Evolutionary conservation across 2,329 filamentous ascomycete species (phyloP), one percentile per base, ranked within the genome.

Genomic region (Ophiostoma sp.): DNA sequence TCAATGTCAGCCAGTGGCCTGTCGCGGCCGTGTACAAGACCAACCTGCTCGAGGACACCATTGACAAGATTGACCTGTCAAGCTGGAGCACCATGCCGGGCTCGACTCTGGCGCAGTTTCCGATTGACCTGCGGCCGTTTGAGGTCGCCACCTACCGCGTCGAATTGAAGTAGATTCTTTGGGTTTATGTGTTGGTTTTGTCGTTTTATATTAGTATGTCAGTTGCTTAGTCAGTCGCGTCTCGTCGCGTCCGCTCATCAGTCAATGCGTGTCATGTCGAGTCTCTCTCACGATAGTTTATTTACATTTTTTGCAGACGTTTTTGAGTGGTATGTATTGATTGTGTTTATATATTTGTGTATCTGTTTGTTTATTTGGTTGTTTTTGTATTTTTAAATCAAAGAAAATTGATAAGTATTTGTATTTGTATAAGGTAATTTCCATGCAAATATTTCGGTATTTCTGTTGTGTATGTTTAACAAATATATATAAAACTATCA

Each of bases 1-100:
- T 74, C 20, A 31, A 52, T 11, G 36, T 73, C 1, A 80, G 83
- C 64, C 90, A 80, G 10, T 86, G 94, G 78, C 82, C 88, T 35
- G 87, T 97, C 36, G 90, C 89, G 82, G 89, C 87, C 75, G 93
- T 91, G 41, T 90, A 85, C 80, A 97, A 93, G 84, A 89, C 89
- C 60, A 98, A 97, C 80, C 79, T 96, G 72, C 81, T 99, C 41
- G 95, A 99, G 78, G 95, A 99, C 78, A 91, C 96, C 75, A 79
- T 89, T 70, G 89, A 92, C 73, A 87, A 89, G 76, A 75, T 93
- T 71, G 78, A 84, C 69, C 72, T 89, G 62, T 6, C 44, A 17
- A 83, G 81, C 73, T 76, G 80, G 48, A 83, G 13, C 15, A 44
- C 44, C 13, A 35, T 39, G 2, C 64, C 27, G 10, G 36, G 81